These are phyloP conservation scores for Suhomyces kunorum DNA, from an alignment of 1,139 yeast genomes.

Conservation along the genomic window DNA sequence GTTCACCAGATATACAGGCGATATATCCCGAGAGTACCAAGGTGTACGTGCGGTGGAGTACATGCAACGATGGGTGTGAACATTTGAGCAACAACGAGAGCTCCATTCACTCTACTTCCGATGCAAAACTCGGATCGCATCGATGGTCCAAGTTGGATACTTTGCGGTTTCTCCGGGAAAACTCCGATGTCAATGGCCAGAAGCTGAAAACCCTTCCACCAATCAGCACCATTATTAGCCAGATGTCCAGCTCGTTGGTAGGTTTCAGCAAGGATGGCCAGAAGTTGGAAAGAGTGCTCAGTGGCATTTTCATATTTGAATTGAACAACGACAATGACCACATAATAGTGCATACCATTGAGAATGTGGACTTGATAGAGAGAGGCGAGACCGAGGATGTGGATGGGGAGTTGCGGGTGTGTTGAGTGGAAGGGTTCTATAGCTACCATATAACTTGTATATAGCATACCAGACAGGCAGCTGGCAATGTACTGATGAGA, in stretches of 20 bases:
- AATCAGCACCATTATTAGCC: constrained; percentile 27
- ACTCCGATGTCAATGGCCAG: constrained; percentile 7
- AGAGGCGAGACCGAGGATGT: constrained; percentile 34
- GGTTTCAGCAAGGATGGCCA: constrained; percentile 36
- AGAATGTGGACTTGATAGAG: constrained; percentile 69
- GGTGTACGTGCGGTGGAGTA: constrained; percentile 60
- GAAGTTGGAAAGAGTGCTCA: constrained; percentile 50
- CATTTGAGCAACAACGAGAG: constrained; percentile 34
- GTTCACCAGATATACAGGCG: constrained; percentile 28
- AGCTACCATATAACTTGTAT: constrained; percentile 1
- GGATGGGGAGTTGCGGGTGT: constrained; percentile 32
- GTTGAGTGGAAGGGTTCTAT: constrained; percentile 18
- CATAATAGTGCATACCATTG: constrained; percentile 73
- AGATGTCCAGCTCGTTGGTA: constrained; percentile 32
- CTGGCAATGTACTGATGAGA: constrained; percentile 1
- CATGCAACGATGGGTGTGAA: constrained; percentile 54
- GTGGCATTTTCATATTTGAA: constrained; percentile 79
- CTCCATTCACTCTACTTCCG: constrained; percentile 33
- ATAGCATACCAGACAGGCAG: constrained; percentile 4
- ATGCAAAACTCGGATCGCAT: constrained; percentile 41
- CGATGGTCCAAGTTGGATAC: constrained; percentile 42
- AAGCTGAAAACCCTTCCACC: constrained; percentile 21
- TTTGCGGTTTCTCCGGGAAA: constrained; percentile 20
- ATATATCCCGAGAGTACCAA: constrained; percentile 50
- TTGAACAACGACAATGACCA: constrained; percentile 57